Conservation (phyloP, 371 early-diverging fungal genomes). For the Rhizopus microsporus region DNA sequence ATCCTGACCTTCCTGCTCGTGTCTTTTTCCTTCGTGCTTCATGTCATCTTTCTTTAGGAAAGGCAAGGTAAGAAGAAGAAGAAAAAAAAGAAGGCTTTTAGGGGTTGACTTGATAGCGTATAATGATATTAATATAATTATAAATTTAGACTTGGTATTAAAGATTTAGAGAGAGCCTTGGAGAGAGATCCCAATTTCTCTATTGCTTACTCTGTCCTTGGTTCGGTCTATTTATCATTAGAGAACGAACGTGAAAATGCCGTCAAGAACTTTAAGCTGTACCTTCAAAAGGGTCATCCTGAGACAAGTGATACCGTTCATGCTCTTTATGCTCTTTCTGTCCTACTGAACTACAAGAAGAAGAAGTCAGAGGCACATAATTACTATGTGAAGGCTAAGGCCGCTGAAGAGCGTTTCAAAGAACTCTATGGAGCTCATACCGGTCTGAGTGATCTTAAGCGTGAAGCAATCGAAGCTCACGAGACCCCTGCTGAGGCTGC, state of each 20-base stretch:
- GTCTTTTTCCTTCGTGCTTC: constrained; percentile 63
- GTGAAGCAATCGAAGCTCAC: constrained; percentile 49
- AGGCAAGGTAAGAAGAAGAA: constrained; percentile 43
- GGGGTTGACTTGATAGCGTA: not conserved
- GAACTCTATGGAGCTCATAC: constrained; percentile 58
- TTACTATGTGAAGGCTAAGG: constrained; percentile 56
- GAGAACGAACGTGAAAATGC: constrained; percentile 58
- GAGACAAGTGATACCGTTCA: constrained; percentile 62
- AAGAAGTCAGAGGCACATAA: constrained; percentile 55
- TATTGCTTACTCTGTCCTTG: constrained; percentile 59
- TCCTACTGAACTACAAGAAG: constrained; percentile 53
- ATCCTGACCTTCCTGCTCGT: constrained; percentile 59
- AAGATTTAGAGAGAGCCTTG: constrained; percentile 61
- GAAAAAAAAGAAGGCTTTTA: not conserved
- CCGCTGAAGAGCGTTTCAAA: constrained; percentile 58
- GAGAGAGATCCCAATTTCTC: constrained; percentile 52
- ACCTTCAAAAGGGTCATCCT: constrained; percentile 55
- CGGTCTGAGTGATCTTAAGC: constrained; percentile 63
- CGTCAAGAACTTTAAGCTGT: constrained; percentile 56
- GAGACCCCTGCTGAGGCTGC: constrained; percentile 45
- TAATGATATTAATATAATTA: not conserved
- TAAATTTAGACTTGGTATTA: constrained; percentile 47
- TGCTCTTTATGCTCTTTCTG: constrained; percentile 59
- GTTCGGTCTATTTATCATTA: constrained; percentile 55
- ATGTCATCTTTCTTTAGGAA: constrained; percentile 58